These are phyloP conservation scores for Pseudocercospora cruenta DNA, from an alignment of 2,329 filamentous ascomycete genomes.

Conservation along the genomic window DNA sequence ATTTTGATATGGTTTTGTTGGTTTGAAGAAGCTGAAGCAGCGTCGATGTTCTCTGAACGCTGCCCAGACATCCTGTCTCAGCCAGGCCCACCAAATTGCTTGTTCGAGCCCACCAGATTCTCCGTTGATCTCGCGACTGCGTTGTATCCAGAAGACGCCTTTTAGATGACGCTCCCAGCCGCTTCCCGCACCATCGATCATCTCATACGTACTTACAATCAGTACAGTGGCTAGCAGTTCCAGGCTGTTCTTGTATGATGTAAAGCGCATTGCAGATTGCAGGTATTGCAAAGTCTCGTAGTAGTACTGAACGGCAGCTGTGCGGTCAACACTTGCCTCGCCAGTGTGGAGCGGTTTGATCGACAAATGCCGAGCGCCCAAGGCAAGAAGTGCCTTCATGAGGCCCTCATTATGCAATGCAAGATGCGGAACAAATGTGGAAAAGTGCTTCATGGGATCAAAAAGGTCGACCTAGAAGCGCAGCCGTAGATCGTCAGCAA, in stretches of 20 bases:
- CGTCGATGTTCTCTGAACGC: constrained; percentile 62
- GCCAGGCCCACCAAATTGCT: constrained; percentile 68
- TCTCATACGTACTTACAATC: constrained; percentile 66
- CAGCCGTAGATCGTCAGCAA: not conserved
- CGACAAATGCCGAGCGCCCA: constrained; percentile 58
- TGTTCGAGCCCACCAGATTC: constrained; percentile 60
- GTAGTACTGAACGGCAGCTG: constrained; percentile 57
- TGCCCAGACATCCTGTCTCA: constrained; percentile 68
- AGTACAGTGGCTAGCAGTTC: constrained; percentile 64
- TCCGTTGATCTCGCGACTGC: constrained; percentile 64
- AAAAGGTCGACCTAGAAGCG: constrained; percentile 44
- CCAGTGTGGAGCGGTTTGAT: constrained; percentile 39
- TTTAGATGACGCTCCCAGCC: constrained; percentile 66
- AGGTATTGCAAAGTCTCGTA: constrained; percentile 66
- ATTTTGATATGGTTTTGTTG: constrained; percentile 52
- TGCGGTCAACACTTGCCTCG: constrained; percentile 36
- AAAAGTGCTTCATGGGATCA: constrained; percentile 47
- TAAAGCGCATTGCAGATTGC: constrained; percentile 61
- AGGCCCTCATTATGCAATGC: constrained; percentile 59
- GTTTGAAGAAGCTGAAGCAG: constrained; percentile 63
- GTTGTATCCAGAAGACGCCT: constrained; percentile 68
- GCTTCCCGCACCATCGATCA: constrained; percentile 62
- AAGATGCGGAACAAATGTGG: constrained; percentile 43
- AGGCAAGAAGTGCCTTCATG: constrained; percentile 61
- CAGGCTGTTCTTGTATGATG: constrained; percentile 60